Percentiles rank a stretch among this genome's conserved stretches.
Evolutionary conservation across 23 red algal species (phyloP).

Genomic region (Gracilaria domingensis): DNA sequence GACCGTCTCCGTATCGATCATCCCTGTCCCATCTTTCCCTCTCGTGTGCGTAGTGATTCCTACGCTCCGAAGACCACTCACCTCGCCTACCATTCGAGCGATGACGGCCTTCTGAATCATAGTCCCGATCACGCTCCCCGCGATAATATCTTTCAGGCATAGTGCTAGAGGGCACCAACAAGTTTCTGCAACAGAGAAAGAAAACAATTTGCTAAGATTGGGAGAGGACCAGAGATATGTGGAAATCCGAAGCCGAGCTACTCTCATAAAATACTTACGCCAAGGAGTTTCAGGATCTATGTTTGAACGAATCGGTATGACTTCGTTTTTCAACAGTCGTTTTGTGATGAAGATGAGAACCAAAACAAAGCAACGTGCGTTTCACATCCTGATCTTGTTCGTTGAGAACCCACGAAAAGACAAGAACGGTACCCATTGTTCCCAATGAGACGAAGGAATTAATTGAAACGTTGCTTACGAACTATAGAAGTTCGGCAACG

Average conservation of each 20-base stretch:
- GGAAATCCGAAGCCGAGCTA: background rate
- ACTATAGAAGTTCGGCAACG: background rate
- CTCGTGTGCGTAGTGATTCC: background rate
- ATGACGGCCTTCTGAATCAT: conserved; percentile 1
- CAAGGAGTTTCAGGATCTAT: no score
- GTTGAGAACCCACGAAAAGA: background rate
- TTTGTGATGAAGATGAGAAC: background rate
- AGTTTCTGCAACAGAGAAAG: background rate
- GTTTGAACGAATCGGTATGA: background rate
- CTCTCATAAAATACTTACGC: background rate
- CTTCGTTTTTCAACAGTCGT: background rate
- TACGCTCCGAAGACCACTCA: background rate
- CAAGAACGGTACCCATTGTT: background rate
- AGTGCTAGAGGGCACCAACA: background rate
- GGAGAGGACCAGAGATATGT: background rate
- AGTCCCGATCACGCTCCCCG: background rate
- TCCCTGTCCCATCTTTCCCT: background rate
- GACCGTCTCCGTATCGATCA: background rate
- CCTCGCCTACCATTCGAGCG: background rate
- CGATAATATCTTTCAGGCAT: conserved; percentile 13
- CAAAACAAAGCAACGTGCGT: background rate
- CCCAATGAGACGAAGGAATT: background rate
- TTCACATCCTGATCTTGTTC: background rate
- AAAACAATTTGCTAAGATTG: background rate
- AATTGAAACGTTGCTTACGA: background rate